Conservation (phyloP, 2,329 filamentous ascomycete genomes). For the Colletotrichum acutatum region DNA sequence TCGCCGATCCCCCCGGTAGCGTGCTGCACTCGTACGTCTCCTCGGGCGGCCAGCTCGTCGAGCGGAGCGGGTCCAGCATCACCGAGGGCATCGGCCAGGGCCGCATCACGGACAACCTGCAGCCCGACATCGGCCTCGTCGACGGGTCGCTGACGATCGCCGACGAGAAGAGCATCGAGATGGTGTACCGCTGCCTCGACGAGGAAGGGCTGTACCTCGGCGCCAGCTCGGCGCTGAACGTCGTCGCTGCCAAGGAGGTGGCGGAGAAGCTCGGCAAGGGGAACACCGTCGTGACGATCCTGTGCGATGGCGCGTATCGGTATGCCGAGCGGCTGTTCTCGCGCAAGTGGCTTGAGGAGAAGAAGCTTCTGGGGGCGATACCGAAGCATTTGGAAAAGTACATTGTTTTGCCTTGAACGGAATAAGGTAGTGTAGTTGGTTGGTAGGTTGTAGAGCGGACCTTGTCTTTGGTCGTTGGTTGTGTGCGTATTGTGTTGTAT, state of each 20-base stretch:
- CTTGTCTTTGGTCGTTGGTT: conserved; percentile 17
- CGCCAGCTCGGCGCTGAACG: conserved; percentile 92
- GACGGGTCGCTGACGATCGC: conserved; percentile 87
- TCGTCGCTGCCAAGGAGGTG: conserved; percentile 93
- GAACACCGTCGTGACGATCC: conserved; percentile 90
- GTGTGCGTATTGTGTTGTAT: conserved; percentile 27
- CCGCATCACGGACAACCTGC: conserved; percentile 93
- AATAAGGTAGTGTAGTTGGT: background rate
- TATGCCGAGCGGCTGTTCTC: conserved; percentile 96
- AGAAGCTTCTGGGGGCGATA: conserved; percentile 83
- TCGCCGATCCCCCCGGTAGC: conserved; percentile 93
- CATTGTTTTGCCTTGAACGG: conserved; percentile 81
- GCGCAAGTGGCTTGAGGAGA: conserved; percentile 87
- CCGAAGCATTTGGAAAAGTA: conserved; percentile 91
- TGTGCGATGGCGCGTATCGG: conserved; percentile 96
- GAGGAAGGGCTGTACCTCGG: conserved; percentile 96
- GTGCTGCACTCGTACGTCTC: conserved; percentile 93
- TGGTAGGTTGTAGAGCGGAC: background rate
- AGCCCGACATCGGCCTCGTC: conserved; percentile 83
- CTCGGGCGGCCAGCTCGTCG: conserved; percentile 84
- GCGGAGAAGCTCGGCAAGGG: conserved; percentile 90
- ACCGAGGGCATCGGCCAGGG: conserved; percentile 99
- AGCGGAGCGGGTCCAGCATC: conserved; percentile 86
- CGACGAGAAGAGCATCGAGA: conserved; percentile 95
- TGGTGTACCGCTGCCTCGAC: conserved; percentile 96